A percentile compares a stretch with the other conserved stretches of the same genome.
These are phyloP conservation scores for Schizosaccharomyces cryophilus DNA, from an alignment of 805 yeast species.

Conservation along the genomic window DNA sequence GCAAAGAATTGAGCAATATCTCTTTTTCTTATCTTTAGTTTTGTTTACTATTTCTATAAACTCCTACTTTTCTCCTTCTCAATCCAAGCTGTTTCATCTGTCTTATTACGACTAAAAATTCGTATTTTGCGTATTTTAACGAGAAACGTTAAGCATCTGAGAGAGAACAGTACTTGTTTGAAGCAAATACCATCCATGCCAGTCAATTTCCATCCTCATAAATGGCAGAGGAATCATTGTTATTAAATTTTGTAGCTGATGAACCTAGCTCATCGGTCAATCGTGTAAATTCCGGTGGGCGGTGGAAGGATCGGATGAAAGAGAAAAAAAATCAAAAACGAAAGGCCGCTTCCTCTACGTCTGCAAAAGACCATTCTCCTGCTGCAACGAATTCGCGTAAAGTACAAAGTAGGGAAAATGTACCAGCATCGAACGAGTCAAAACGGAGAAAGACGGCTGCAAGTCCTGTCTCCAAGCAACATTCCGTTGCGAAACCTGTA, in stretches of 20 bases:
- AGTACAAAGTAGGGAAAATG: background rate
- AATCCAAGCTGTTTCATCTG: too few species aligned
- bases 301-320: conserved; percentile 1
- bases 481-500: background rate
- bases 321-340: background rate
- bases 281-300: background rate
- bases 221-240: background rate
- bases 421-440: background rate
- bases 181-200: background rate
- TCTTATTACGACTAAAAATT: too few species aligned
- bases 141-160: background rate
- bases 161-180: background rate
- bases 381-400: background rate
- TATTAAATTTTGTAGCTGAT: background rate
- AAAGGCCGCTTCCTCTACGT: background rate
- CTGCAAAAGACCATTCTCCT: background rate
- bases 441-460: background rate
- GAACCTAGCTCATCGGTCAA: background rate
- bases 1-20: too few species aligned
- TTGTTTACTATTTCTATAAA: too few species aligned
- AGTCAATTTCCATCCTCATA: background rate
- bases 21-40: too few species aligned
- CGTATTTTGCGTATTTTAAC: background rate
- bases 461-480: background rate
- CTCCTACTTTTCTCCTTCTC: too few species aligned